phyloP scores from a whole-genome alignment of 441 rosid genomes.

The Populus hybrid region DNA sequence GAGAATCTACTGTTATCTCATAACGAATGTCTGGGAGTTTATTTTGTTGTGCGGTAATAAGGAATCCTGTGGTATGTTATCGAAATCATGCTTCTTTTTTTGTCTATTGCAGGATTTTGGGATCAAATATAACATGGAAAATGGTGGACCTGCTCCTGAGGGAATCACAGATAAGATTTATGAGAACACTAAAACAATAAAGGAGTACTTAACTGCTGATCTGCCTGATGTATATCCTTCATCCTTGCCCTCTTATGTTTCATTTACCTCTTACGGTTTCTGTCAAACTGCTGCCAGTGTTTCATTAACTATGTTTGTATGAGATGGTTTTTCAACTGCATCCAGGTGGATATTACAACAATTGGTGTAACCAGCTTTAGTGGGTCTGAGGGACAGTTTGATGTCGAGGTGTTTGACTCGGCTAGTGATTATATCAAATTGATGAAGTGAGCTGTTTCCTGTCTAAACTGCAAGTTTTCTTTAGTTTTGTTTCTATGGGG shows the following conservation, averaged over 20 bases:
- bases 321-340: constrained; percentile 1
- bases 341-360: constrained; percentile 76
- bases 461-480: background rate
- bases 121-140: constrained; percentile 99
- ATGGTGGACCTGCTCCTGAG: constrained; percentile 99
- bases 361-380: constrained; percentile 61
- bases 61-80: background rate
- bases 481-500: background rate
- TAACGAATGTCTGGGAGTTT: background rate
- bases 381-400: constrained; percentile 86
- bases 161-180: constrained; percentile 90
- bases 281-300: background rate
- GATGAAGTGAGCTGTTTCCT: constrained; percentile 70
- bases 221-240: constrained; percentile 64
- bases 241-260: constrained; percentile 11
- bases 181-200: constrained; percentile 88
- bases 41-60: background rate
- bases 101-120: constrained; percentile 80
- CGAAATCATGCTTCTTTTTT: background rate
- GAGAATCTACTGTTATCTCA: background rate
- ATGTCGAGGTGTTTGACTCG: constrained; percentile 93
- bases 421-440: constrained; percentile 84
- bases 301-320: constrained; percentile 5
- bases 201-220: constrained; percentile 76
- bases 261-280: background rate